phyloP scores from a whole-genome alignment of 129 eudicot genomes.

The Scalesia atractyloides region DNA sequence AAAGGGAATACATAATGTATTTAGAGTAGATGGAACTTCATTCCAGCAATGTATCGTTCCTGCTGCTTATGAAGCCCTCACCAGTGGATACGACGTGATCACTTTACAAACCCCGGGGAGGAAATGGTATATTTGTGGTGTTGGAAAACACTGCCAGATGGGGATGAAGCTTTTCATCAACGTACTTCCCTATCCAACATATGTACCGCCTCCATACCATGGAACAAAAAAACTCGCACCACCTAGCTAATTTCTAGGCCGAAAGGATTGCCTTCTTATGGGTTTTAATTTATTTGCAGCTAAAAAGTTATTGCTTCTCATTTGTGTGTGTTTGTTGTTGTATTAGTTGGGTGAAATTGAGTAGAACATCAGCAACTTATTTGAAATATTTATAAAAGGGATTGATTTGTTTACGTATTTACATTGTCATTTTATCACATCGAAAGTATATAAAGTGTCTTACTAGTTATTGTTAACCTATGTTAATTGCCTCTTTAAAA shows the following conservation, averaged over 20 bases:
- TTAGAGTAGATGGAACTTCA: conserved; percentile 32
- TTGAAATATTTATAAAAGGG: not conserved
- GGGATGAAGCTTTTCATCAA: conserved; percentile 37
- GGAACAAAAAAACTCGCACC: conserved; percentile 19
- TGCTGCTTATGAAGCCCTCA: conserved; percentile 24
- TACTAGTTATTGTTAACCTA: not conserved
- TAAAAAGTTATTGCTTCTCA: not conserved
- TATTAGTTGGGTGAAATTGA: not conserved
- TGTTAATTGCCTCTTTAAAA: too few relatives aligned
- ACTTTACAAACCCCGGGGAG: conserved; percentile 32
- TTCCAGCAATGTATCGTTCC: conserved; percentile 32
- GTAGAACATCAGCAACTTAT: not conserved
- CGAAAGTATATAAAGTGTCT: not conserved
- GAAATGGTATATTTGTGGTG: conserved; percentile 33
- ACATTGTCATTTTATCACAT: not conserved
- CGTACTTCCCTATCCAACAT: conserved; percentile 24
- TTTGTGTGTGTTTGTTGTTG: conserved; percentile 5
- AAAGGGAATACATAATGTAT: conserved; percentile 37
- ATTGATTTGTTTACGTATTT: not conserved
- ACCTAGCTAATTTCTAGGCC: conserved; percentile 12
- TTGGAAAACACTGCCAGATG: too few relatives aligned
- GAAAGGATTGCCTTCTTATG: not conserved
- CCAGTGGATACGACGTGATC: conserved; percentile 34
- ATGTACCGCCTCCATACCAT: conserved; percentile 27
- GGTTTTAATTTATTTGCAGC: not conserved